Percentiles rank a stretch among this genome's conserved stretches.
Conservation (phyloP, 176 grass and related monocot species). For the Eragrostis curvula region DNA sequence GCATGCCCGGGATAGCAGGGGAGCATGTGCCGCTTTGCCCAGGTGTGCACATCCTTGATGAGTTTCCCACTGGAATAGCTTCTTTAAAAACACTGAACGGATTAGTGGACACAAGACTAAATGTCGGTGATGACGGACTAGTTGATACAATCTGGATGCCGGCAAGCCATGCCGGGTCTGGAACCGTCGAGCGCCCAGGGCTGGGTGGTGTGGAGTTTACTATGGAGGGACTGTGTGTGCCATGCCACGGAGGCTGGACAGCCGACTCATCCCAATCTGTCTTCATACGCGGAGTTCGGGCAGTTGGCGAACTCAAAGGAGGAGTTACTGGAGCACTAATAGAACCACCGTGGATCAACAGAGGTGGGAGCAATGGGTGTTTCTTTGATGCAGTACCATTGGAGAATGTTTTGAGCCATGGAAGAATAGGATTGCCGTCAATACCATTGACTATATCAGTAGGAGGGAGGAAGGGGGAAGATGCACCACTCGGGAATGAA, state of each 20-base stretch:
- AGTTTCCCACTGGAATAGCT: conserved; percentile 22
- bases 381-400: conserved; percentile 61
- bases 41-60: conserved; percentile 68
- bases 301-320: conserved; percentile 75
- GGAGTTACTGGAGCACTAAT: conserved; percentile 93
- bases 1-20: conserved; percentile 51
- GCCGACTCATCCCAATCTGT: conserved; percentile 57
- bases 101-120: conserved; percentile 79
- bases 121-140: conserved; percentile 72
- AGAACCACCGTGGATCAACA: conserved; percentile 69
- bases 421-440: conserved; percentile 61
- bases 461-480: conserved; percentile 61
- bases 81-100: conserved; percentile 78
- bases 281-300: conserved; percentile 64
- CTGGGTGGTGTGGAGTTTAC: conserved; percentile 80
- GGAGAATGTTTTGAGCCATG: conserved; percentile 77
- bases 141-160: conserved; percentile 70
- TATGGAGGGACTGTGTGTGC: conserved; percentile 59
- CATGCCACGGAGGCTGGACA: conserved; percentile 63
- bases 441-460: conserved; percentile 44
- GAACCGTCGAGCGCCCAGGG: conserved; percentile 42
- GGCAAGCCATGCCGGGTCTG: conserved; percentile 77
- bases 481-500: conserved; percentile 69
- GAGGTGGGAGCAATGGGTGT: conserved; percentile 60
- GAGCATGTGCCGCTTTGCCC: conserved; percentile 90